Base-by-base conservation (phyloP, 352 stramenopile genomes). In the Pythium dissimile region DNA sequence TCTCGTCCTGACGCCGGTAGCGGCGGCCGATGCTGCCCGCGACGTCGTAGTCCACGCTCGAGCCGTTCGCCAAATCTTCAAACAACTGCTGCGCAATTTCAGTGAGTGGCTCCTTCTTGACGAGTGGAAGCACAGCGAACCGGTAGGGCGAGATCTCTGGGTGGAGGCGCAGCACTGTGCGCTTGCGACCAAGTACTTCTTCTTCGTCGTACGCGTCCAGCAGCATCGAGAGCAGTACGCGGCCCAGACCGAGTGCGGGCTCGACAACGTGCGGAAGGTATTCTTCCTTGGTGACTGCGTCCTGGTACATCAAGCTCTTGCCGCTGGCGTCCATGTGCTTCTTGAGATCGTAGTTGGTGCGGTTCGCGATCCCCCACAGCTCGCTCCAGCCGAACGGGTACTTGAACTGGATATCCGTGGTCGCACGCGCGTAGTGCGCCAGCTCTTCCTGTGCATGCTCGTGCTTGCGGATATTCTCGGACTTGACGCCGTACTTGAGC, bases 321-420 rank as follows among this genome's bases (percentile, higher is more conserved):
- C 89, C 91, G 44, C 86, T 97, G 11, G 88, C 91, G 27, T 96
- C 80, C 54, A 92, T 86, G 77, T 99, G 97, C 72, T 97, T 96
- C 26, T 80, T 91, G 59, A 99, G 84, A 66, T 99, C 97, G 66
- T 97, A 99, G 67, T 97, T 84, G 26, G 94, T 97, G 46, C 96
- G 86, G 49, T 98, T 97, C 6, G 96, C 94, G 73, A 99, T 88
- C 35, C 97, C 96, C 95, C 95, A 98, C 9, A 99, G 66, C 65
- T 99, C 97, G 60, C 93, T 94, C 79, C 89, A 95, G 18, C 97
- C 97, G 69, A 99, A 99, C 0, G 96, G 96, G 63, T 98, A 99
- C 48, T 89, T 87, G 68, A 98, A 99, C 41, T 97, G 96, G 59
- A 99, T 97, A 74, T 99, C 97, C 1, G 93, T 98, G 69, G 95